These are phyloP conservation scores for Apiospora hydei DNA, from an alignment of 2,329 filamentous ascomycete species.

Conservation along the genomic window DNA sequence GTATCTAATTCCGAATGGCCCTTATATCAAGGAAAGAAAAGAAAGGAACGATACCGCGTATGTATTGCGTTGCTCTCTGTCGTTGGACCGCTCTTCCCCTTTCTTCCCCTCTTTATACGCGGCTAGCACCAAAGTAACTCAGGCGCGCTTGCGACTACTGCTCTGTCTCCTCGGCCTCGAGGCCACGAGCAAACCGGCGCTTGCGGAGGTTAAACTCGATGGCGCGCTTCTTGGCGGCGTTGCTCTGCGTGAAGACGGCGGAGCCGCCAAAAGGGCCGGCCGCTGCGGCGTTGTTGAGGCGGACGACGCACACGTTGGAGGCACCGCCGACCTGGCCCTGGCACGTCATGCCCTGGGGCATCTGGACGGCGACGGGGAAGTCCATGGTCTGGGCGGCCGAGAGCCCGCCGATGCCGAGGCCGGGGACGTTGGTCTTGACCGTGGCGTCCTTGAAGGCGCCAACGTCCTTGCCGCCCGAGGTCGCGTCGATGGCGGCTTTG, in stretches of 20 bases:
- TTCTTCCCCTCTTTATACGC: not conserved
- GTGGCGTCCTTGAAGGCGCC: conserved; percentile 63
- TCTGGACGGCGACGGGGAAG: conserved; percentile 67
- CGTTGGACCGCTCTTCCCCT: not conserved
- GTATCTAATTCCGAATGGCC: not conserved
- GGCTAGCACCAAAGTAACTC: not conserved
- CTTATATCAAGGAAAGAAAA: not conserved
- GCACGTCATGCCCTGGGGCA: conserved; percentile 71
- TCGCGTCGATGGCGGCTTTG: conserved; percentile 62
- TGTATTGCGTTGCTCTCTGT: not conserved
- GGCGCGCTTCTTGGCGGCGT: conserved; percentile 64
- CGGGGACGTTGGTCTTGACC: conserved; percentile 66
- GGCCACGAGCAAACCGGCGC: conserved; percentile 35
- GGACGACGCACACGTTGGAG: conserved; percentile 68
- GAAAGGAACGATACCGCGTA: no score
- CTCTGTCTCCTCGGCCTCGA: conserved; percentile 22
- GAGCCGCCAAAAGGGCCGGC: conserved; percentile 71
- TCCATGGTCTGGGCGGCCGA: conserved; percentile 65
- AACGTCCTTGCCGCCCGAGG: conserved; percentile 66
- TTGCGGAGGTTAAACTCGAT: conserved; percentile 55
- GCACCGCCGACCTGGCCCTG: conserved; percentile 62
- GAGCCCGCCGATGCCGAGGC: conserved; percentile 59
- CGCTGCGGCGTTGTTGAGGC: conserved; percentile 64
- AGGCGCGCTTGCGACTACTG: not conserved
- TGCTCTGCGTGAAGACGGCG: conserved; percentile 66